Conservation (phyloP, 805 yeast species). For the Candida taoyuanica region DNA sequence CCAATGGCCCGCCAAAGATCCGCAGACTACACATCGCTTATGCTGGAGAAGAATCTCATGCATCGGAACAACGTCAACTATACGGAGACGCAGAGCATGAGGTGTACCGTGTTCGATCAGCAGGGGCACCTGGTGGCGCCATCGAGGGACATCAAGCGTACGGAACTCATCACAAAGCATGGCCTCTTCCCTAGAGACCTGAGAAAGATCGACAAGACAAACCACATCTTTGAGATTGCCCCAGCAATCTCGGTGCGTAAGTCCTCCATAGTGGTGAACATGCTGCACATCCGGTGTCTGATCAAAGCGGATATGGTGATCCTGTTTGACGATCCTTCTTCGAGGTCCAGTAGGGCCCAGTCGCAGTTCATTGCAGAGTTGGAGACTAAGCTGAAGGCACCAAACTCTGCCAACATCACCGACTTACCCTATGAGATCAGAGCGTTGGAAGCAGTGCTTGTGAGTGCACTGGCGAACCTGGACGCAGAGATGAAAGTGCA, state of each 20-base stretch:
- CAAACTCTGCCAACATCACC: slow-evolving; percentile 12
- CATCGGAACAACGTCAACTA: slow-evolving; percentile 32
- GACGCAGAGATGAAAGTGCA: slow-evolving; percentile 87
- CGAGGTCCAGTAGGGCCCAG: slow-evolving; percentile 57
- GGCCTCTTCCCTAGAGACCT: slow-evolving; percentile 85
- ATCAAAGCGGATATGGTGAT: slow-evolving; percentile 67
- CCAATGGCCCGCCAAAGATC: background rate
- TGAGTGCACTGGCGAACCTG: slow-evolving; percentile 72
- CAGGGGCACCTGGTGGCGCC: slow-evolving; percentile 66
- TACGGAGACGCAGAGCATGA: slow-evolving; percentile 39
- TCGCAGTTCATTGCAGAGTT: slow-evolving; percentile 79
- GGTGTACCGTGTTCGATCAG: slow-evolving; percentile 77
- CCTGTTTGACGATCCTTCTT: slow-evolving; percentile 67
- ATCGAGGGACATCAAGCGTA: slow-evolving; percentile 68
- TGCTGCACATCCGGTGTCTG: slow-evolving; percentile 76
- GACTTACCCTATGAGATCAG: slow-evolving; percentile 82
- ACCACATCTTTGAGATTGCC: slow-evolving; percentile 59
- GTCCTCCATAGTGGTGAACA: slow-evolving; percentile 64
- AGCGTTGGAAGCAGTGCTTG: slow-evolving; percentile 83
- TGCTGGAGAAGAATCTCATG: slow-evolving; percentile 35
- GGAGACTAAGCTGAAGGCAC: slow-evolving; percentile 54
- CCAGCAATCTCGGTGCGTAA: slow-evolving; percentile 77
- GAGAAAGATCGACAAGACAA: slow-evolving; percentile 73
- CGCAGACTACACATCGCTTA: slow-evolving; percentile 26
- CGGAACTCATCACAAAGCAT: slow-evolving; percentile 66